These are phyloP conservation scores for Phragmites australis DNA, from an alignment of 176 grass and related monocot genomes.

Conservation along the genomic window DNA sequence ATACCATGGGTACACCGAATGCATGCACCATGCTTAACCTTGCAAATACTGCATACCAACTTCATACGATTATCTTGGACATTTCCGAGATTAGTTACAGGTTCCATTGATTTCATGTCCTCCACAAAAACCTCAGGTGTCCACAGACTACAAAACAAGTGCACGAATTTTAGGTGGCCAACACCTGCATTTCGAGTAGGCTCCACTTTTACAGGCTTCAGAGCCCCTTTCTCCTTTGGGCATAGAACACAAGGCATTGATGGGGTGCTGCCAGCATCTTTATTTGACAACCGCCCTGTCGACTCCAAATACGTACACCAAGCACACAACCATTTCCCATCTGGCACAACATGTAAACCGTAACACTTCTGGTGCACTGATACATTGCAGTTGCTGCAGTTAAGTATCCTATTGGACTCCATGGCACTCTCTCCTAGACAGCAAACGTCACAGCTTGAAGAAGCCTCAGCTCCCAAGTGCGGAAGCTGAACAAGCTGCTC, in stretches of 20 bases:
- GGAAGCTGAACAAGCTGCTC: constrained; percentile 77
- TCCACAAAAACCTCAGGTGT: constrained; percentile 76
- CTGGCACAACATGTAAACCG: constrained; percentile 63
- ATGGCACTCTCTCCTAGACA: constrained; percentile 52
- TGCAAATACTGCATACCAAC: constrained; percentile 85
- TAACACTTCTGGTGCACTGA: constrained; percentile 93
- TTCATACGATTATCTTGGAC: constrained; percentile 67
- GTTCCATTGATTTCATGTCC: constrained; percentile 72
- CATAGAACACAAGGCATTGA: constrained; percentile 73
- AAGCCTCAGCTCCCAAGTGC: constrained; percentile 32
- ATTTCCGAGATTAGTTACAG: constrained; percentile 53
- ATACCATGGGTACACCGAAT: constrained; percentile 98
- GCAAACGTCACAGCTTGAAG: constrained; percentile 69
- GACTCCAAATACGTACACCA: constrained; percentile 69
- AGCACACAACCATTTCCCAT: constrained; percentile 68
- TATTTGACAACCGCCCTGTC: constrained; percentile 19
- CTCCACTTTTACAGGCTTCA: constrained; percentile 60
- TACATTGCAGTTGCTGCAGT: constrained; percentile 68
- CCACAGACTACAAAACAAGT: constrained; percentile 97
- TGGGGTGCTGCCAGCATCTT: neutral
- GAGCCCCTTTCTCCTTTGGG: constrained; percentile 70
- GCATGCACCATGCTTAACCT: constrained; percentile 93
- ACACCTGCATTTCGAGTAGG: constrained; percentile 17
- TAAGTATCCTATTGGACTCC: constrained; percentile 62
- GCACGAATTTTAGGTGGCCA: constrained; percentile 44